Conservation (phyloP, 2,329 filamentous ascomycete species). For the Dactylonectria macrodidyma region DNA sequence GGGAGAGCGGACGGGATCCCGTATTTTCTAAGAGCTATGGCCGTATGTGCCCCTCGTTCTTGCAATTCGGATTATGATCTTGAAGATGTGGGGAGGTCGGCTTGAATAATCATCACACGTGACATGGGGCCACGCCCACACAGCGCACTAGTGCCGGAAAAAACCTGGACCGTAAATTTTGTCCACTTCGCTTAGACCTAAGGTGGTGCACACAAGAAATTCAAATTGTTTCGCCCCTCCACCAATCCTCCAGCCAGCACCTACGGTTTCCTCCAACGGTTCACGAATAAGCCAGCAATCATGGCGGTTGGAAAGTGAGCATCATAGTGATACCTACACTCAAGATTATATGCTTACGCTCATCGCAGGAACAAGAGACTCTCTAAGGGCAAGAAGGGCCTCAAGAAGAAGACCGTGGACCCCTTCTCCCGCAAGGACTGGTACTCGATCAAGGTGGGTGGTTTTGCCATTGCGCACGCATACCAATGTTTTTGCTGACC, state of each 20-base stretch:
- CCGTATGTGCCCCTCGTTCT: not conserved
- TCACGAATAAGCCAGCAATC: slow-evolving; percentile 66
- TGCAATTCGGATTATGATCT: not conserved
- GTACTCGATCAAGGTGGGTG: slow-evolving; percentile 91
- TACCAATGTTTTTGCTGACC: slow-evolving; percentile 35
- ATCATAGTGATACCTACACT: slow-evolving; percentile 28
- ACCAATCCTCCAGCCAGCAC: slow-evolving; percentile 60
- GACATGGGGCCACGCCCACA: slow-evolving; percentile 35
- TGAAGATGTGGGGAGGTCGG: not conserved
- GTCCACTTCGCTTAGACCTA: slow-evolving; percentile 56
- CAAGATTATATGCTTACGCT: slow-evolving; percentile 42
- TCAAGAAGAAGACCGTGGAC: slow-evolving; percentile 99
- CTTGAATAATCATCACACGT: slow-evolving; percentile 36
- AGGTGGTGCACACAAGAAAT: slow-evolving; percentile 57
- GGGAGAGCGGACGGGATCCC: slow-evolving; percentile 22
- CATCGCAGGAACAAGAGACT: slow-evolving; percentile 95
- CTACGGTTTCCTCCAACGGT: slow-evolving; percentile 60
- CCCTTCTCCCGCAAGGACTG: slow-evolving; percentile 99
- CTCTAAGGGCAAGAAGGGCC: slow-evolving; percentile 99
- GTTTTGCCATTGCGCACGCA: slow-evolving; percentile 6
- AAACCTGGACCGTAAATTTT: slow-evolving; percentile 48
- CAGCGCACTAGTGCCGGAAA: slow-evolving; percentile 45
- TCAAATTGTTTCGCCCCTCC: slow-evolving; percentile 60
- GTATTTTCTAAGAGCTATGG: slow-evolving; percentile 22
- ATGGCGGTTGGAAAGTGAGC: slow-evolving; percentile 75